A percentile compares a stretch with the other conserved stretches of the same genome.
Evolutionary conservation across 805 yeast species (phyloP).

Genomic region (Lachancea waltii): DNA sequence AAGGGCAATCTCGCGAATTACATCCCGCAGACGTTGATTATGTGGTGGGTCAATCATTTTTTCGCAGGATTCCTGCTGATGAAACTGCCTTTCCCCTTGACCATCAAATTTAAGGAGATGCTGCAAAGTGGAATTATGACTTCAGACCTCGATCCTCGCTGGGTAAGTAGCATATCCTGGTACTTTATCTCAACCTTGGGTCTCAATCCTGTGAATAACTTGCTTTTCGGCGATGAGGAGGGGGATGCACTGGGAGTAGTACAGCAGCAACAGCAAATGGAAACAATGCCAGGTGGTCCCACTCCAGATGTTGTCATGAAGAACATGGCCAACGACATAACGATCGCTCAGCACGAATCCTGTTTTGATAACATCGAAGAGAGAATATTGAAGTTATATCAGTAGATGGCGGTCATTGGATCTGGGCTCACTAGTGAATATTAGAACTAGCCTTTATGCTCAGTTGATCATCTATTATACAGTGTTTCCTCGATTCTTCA

Average conservation of each 20-base stretch:
- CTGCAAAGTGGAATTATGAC: constrained; percentile 83
- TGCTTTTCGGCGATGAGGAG: constrained; percentile 40
- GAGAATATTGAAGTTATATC: constrained; percentile 38
- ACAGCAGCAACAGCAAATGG: constrained; percentile 25
- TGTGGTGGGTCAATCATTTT: constrained; percentile 95
- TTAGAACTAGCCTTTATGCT: too few species aligned
- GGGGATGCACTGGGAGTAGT: constrained; percentile 26
- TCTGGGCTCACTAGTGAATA: too few species aligned
- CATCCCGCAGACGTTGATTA: constrained; percentile 85
- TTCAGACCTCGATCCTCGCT: constrained; percentile 77
- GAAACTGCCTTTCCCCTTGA: constrained; percentile 87
- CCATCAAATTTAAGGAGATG: constrained; percentile 86
- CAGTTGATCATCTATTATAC: too few species aligned
- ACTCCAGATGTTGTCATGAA: constrained; percentile 56
- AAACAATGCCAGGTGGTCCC: constrained; percentile 51
- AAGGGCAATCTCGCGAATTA: constrained; percentile 77
- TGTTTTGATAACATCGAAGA: constrained; percentile 56
- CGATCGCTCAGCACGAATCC: constrained; percentile 51
- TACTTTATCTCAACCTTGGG: constrained; percentile 86
- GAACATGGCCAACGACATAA: constrained; percentile 67
- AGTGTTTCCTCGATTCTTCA: too few species aligned
- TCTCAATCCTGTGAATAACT: constrained; percentile 66
- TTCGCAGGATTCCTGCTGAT: constrained; percentile 86
- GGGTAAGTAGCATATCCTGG: constrained; percentile 95
- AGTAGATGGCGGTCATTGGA: too few species aligned